Evolutionary conservation across 257 asterid species (phyloP), one percentile per base, ranked within the genome.

Genomic region (Lycium barbarum): DNA sequence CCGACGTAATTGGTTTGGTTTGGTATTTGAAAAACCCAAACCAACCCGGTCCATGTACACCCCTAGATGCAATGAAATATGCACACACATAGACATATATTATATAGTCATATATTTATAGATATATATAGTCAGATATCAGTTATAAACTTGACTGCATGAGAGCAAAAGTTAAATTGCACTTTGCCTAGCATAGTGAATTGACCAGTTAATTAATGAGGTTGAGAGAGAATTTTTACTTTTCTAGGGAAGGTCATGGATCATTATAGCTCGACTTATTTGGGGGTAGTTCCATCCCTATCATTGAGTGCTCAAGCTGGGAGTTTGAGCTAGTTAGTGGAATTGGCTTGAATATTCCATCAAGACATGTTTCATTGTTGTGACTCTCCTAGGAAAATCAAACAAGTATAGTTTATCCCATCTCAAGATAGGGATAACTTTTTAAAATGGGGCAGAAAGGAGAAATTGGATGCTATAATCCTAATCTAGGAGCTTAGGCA

Each of bases 301-400:
- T 47, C 81, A 73, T 73, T 73, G 17, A 22, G 61, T 73, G 81
- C 81, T 47, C 81, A 47, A 47, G 47, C 43, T 47, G 81, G 61
- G 47, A 73, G 81, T 73, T 47, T 1, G 11, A 38, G 58, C 58
- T 45, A 7, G 13, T 45, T 72, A n/a, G 54, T 72, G n/a, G 58
- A 72, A 20, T 47, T 72, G 80, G 38, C 58, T 72, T 20, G 59
- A 13, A 45, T 72, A 9, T 43, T 43, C 17, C 80, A 70, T 45
- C 57, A n/a, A 72, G 57, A 72, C 38, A 72, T 9, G 36, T 43
- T 72, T 9, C 36, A 9, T 38, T 71, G 79, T 71, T 15, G 9
- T 72, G 73, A 13, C 47, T 13, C 4, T 9, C 57, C 9, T 45
- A 72, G 17, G 80, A 11, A 45, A 72, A 45, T 18, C 2, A 36